A percentile compares a stretch with the other conserved stretches of the same genome.
Evolutionary conservation across 164 flowering plant genomes (phyloP).

Genomic region (Umbilicus rupestris): DNA sequence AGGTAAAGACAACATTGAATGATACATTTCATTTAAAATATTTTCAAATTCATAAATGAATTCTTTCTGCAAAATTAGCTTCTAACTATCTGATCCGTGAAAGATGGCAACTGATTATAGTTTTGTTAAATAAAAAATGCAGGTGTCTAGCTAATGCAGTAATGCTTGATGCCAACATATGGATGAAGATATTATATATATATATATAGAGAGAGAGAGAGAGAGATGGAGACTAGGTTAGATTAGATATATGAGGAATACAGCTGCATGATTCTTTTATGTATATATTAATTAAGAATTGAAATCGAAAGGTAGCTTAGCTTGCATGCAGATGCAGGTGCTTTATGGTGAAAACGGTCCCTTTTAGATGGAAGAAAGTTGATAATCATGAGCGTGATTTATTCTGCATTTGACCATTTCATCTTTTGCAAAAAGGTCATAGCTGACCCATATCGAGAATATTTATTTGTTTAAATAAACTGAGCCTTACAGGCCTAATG

Average conservation of each 20-base stretch:
- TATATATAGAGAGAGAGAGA: too few species aligned
- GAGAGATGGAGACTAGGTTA: neutral
- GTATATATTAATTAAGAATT: neutral
- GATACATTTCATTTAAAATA: neutral
- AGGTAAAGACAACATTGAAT: neutral
- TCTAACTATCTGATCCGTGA: neutral
- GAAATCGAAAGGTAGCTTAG: slow-evolving; percentile 3
- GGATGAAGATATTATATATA: neutral
- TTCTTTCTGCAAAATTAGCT: neutral
- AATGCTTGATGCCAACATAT: neutral
- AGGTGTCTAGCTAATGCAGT: neutral
- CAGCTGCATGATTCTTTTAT: neutral
- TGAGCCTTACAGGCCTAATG: neutral
- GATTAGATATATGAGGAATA: neutral
- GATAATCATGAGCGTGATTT: slow-evolving; percentile 2
- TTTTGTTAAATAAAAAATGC: neutral
- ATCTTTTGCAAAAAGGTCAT: neutral
- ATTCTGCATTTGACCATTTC: neutral
- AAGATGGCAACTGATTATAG: neutral
- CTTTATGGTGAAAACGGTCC: neutral
- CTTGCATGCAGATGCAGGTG: slow-evolving; percentile 5
- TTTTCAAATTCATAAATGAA: neutral
- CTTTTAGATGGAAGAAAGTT: slow-evolving; percentile 3
- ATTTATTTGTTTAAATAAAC: neutral
- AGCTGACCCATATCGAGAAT: neutral